phyloP scores from a whole-genome alignment of 108 stramenopile species.

The Licmophora abbreviata region DNA sequence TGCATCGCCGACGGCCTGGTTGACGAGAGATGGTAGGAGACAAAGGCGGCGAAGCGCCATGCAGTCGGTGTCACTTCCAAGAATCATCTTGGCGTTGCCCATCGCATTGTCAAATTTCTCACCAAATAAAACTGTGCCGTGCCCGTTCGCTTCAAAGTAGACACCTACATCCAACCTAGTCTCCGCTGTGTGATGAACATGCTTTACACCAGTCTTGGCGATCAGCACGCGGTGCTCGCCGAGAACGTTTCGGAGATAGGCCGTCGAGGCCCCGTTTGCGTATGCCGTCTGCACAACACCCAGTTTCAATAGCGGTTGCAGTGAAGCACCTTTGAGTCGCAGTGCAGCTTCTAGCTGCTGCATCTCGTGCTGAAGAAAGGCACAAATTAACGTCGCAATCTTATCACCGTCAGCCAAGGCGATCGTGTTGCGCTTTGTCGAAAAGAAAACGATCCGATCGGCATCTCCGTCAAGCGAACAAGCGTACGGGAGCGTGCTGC shows the following conservation, averaged over 20 bases:
- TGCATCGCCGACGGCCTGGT: constrained; percentile 98
- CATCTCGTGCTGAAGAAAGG: constrained; percentile 71
- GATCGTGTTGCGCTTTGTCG: constrained; percentile 16
- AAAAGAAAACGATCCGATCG: constrained; percentile 96
- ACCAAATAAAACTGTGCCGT: constrained; percentile 95
- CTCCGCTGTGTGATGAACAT: constrained; percentile 90
- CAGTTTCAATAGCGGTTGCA: constrained; percentile 30
- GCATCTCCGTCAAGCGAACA: constrained; percentile 97
- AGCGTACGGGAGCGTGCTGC: constrained; percentile 29
- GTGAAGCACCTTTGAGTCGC: not conserved
- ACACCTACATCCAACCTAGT: constrained; percentile 93
- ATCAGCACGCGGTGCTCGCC: constrained; percentile 45
- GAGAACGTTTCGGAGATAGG: constrained; percentile 54
- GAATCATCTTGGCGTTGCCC: constrained; percentile 17
- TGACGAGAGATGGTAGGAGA: constrained; percentile 60
- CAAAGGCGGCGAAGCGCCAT: constrained; percentile 35
- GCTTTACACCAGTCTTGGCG: constrained; percentile 97
- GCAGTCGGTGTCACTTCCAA: constrained; percentile 15
- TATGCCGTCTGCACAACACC: constrained; percentile 99
- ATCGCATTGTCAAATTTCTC: constrained; percentile 37
- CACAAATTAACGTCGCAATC: constrained; percentile 84
- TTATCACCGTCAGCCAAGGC: constrained; percentile 94
- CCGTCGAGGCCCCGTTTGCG: constrained; percentile 94
- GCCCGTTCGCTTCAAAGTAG: constrained; percentile 99
- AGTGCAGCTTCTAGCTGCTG: not conserved